Evolutionary conservation across 1,284 basidiomycete species (phyloP).

Genomic region (Ceratobasidium sp.): DNA sequence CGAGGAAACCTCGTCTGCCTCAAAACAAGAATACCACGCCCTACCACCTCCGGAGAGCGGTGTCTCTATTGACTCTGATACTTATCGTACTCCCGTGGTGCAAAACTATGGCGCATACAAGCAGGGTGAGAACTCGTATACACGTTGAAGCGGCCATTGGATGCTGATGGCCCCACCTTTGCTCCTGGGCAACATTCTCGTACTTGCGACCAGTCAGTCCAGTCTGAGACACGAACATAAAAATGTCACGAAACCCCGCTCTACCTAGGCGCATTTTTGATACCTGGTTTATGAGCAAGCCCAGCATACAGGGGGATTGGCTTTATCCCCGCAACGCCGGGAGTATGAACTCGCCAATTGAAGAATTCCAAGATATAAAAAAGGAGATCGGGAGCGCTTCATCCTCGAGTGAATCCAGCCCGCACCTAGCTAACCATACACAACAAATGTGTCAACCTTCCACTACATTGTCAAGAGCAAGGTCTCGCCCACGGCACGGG

Average conservation of each 20-base stretch:
- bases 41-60: background rate
- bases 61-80: too few species aligned
- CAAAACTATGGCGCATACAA: background rate
- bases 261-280: too few species aligned
- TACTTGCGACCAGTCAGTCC: background rate
- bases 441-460: too few species aligned
- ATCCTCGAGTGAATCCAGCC: too few species aligned
- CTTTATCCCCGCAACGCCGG: background rate
- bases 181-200: background rate
- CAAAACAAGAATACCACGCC: background rate
- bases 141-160: background rate
- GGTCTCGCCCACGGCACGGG: too few species aligned
- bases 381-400: too few species aligned
- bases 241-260: background rate
- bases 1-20: background rate
- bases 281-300: background rate
- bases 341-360: too few species aligned
- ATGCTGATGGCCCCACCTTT: too few species aligned
- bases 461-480: too few species aligned
- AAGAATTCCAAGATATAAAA: too few species aligned
- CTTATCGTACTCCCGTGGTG: background rate
- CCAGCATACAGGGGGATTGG: background rate
- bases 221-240: background rate
- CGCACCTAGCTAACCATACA: too few species aligned
- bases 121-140: background rate